Base-by-base conservation (phyloP, 805 yeast genomes). In the Zygosaccharomyces bisporus region DNA sequence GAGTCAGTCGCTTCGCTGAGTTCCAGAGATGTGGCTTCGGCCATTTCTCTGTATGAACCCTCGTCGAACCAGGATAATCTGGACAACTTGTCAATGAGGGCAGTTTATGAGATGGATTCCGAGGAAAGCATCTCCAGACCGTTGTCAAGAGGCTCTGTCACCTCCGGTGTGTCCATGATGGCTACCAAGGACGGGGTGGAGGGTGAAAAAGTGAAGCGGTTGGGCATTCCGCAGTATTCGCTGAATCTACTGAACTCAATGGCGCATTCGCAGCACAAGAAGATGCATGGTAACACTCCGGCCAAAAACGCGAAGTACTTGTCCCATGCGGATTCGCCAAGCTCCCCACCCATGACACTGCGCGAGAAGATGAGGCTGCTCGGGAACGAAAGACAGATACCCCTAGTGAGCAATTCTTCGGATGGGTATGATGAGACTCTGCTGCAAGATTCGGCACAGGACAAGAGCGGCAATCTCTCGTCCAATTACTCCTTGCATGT, bases 121-220 rank as follows among this genome's bases (percentile, higher is more conserved):
- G 61, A 57, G 14, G 55, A 52, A 12, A 51, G 48, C n/a, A 53
- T 63, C 4, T 77, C 86, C 1, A 69, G 86, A 34, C 83, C 84
- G 0, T 56, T 77, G 16, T 80, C 86, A 0, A 70, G 86, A 39
- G 74, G 75, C 36, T 78, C 84, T 18, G 74, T 76, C 14, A 78
- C 85, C 0, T 80, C 86, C 1, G 82, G 85, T 25, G 58, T 82
- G n/a, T 81, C 87, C 0, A 80, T 82, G 31, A 80, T 83, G 4
- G 88, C 88, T 17, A 80, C 86, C 13, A 82, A 83, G 53, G 88
- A 83, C 59, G 88, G 89, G 0, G 61, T 81, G 3, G 86, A 82
- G 56, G 89, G 89, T 4, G 74, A 76, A 47, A 64, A 75, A 38
- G 67, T 77, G 34, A 78, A 72, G 53, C 65, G 81, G 36, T 43